Evolutionary conservation across 352 stramenopile genomes (phyloP).

Genomic region (Globisporangium sylvaticum): DNA sequence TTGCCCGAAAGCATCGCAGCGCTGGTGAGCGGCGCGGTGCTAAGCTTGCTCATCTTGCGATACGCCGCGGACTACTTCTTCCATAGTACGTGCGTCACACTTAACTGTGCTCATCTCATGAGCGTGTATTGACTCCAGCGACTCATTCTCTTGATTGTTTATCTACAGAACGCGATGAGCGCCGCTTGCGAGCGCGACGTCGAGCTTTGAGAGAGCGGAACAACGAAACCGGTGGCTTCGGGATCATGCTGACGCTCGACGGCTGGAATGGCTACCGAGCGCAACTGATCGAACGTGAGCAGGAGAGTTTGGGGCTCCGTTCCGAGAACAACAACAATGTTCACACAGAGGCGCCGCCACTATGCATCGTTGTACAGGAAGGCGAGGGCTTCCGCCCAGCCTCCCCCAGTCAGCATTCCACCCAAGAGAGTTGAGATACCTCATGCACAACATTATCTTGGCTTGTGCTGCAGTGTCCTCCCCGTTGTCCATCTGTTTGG

Average conservation of each 20-base stretch:
- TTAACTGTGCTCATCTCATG: not conserved
- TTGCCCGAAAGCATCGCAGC: not conserved
- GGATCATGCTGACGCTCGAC: slow-evolving; percentile 23
- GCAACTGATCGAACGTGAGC: slow-evolving; percentile 42
- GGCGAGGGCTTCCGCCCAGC: not conserved
- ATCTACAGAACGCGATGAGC: not conserved
- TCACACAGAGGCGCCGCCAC: not conserved
- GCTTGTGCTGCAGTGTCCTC: no score
- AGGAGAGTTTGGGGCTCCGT: slow-evolving; percentile 9
- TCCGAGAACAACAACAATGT: not conserved
- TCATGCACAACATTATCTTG: no score
- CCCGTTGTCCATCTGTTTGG: no score
- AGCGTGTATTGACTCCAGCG: no score
- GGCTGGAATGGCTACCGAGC: slow-evolving; percentile 49
- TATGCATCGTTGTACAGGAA: not conserved
- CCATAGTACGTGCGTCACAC: no score
- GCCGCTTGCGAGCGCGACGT: not conserved
- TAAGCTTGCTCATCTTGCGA: no score
- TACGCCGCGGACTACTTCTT: no score
- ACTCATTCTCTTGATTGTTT: no score
- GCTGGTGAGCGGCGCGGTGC: no score
- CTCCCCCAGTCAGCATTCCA: not conserved
- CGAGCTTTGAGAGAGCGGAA: slow-evolving; percentile 5
- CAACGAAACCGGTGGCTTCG: slow-evolving; percentile 21
- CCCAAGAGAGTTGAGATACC: no score